A percentile compares a stretch with the other conserved stretches of the same genome.
phyloP scores from a whole-genome alignment of 768 basidiomycete genomes.

The Pisolithus marmoratus region DNA sequence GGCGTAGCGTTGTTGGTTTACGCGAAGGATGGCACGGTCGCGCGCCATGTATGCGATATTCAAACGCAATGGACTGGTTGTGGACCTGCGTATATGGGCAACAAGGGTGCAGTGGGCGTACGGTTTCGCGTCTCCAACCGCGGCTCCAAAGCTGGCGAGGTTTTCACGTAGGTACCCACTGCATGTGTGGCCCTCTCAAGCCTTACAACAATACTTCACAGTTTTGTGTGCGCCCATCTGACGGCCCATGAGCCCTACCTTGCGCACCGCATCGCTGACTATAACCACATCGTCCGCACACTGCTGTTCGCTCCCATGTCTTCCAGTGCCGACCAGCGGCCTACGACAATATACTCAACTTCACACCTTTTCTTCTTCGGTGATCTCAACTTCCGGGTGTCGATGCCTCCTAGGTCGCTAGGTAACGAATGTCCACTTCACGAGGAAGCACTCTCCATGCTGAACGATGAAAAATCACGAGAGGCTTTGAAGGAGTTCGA shows the following conservation, averaged over 20 bases:
- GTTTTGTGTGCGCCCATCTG: slow-evolving; percentile 91
- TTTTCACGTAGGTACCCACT: slow-evolving; percentile 65
- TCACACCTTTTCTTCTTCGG: slow-evolving; percentile 92
- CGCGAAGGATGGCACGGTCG: slow-evolving; percentile 64
- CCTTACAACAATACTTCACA: slow-evolving; percentile 24
- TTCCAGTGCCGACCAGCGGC: slow-evolving; percentile 29
- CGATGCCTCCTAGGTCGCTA: slow-evolving; percentile 54
- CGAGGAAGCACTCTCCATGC: slow-evolving; percentile 34
- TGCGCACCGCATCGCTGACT: slow-evolving; percentile 65
- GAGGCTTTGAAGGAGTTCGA: slow-evolving; percentile 66
- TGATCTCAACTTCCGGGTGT: slow-evolving; percentile 87
- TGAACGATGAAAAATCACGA: slow-evolving; percentile 47
- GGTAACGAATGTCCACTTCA: slow-evolving; percentile 24
- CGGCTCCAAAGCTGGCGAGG: slow-evolving; percentile 59
- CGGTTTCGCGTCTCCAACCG: slow-evolving; percentile 65
- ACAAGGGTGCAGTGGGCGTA: slow-evolving; percentile 92
- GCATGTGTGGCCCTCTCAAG: not conserved
- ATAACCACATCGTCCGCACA: slow-evolving; percentile 70
- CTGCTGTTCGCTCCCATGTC: slow-evolving; percentile 67
- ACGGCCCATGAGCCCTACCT: slow-evolving; percentile 74
- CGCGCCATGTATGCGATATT: slow-evolving; percentile 55
- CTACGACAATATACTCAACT: slow-evolving; percentile 71
- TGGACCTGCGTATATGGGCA: slow-evolving; percentile 77
- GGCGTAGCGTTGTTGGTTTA: slow-evolving; percentile 88
- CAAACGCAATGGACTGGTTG: slow-evolving; percentile 73